Evolutionary conservation across 495 filamentous ascomycete genomes (phyloP).

Genomic region (Thozetella sp.): DNA sequence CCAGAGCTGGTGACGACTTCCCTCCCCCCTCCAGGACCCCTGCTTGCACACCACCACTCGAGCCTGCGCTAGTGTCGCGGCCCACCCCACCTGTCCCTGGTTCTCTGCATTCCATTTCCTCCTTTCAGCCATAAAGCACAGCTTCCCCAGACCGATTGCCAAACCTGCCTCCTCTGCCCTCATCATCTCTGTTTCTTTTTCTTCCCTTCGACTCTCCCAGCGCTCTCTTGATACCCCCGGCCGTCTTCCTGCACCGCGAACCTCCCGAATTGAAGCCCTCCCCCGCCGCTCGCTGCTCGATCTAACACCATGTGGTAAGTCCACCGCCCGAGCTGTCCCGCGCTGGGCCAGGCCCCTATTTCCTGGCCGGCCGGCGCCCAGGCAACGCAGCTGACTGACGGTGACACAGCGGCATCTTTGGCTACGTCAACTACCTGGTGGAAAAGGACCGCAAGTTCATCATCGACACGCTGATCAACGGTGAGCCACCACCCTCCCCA

Average conservation of each 20-base stretch:
- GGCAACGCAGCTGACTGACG: conserved; percentile 5
- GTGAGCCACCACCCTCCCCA: conserved; percentile 39
- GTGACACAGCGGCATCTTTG: conserved; percentile 86
- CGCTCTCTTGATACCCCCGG: neutral
- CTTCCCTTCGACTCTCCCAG: neutral
- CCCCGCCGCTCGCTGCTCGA: neutral
- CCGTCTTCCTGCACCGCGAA: neutral
- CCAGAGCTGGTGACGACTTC: neutral
- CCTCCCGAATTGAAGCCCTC: neutral
- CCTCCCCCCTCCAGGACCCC: neutral
- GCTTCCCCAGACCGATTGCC: neutral
- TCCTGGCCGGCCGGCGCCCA: too few relatives aligned
- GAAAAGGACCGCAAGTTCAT: conserved; percentile 97
- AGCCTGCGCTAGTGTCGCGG: conserved; percentile 1
- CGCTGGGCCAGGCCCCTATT: too few relatives aligned
- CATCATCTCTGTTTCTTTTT: neutral
- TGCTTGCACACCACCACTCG: neutral
- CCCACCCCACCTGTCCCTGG: neutral
- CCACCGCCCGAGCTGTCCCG: too few relatives aligned
- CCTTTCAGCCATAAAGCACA: conserved; percentile 4
- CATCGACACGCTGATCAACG: conserved; percentile 94
- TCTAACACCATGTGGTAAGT: conserved; percentile 2
- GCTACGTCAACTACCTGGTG: conserved; percentile 90
- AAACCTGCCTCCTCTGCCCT: neutral
- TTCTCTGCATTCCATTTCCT: neutral